Conservation (phyloP, 257 asterid species). For the Cinchona pubescens region DNA sequence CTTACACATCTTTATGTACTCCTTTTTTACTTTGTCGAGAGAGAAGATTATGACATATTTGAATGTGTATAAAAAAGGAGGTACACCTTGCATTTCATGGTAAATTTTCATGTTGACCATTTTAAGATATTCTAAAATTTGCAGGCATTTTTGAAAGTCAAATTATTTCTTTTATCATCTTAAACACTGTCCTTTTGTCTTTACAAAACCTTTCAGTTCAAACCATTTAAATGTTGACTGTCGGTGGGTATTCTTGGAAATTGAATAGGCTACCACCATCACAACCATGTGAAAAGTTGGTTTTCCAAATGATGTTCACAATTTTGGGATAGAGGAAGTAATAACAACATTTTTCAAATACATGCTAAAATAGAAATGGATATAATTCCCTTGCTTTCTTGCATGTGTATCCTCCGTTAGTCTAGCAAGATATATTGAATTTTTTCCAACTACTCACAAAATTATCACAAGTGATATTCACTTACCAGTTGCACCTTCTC, state of each 20-base stretch:
- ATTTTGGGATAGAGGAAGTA: neutral
- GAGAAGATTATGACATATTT: neutral
- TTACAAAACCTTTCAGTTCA: neutral
- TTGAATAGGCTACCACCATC: neutral
- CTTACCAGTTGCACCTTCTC: constrained; percentile 95
- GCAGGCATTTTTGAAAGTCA: neutral
- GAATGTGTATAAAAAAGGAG: neutral
- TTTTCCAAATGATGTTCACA: neutral
- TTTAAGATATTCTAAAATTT: neutral
- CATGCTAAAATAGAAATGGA: neutral
- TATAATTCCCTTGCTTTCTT: neutral
- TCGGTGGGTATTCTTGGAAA: neutral
- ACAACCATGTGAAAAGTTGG: neutral
- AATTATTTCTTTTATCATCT: neutral
- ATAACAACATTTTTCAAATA: neutral
- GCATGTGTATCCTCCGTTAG: neutral
- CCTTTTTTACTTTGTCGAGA: neutral
- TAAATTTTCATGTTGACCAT: neutral
- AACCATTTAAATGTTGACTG: neutral
- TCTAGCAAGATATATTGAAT: neutral
- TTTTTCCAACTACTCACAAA: neutral
- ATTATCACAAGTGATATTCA: constrained; percentile 19
- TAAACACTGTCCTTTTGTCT: neutral
- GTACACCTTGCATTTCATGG: neutral
- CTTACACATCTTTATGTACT: neutral